Evolutionary conservation across 441 rosid genomes (phyloP).

Genomic region (Gossypium trilobum): DNA sequence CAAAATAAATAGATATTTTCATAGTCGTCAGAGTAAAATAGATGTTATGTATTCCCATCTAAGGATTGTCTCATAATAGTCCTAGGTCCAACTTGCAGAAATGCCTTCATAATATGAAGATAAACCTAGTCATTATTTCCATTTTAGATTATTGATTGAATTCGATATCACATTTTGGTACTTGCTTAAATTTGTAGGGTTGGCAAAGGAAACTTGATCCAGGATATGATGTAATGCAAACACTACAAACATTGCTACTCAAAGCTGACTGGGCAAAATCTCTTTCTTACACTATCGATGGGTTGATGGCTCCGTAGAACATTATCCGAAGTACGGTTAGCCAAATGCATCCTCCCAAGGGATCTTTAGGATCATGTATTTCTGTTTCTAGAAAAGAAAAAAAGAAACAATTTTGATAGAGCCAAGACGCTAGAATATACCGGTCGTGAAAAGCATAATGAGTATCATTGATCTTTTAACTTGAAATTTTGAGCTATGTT

Average conservation of each 20-base stretch:
- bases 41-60: not conserved
- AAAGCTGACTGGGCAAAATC: slow-evolving; percentile 95
- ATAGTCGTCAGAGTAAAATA: not conserved
- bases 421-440: slow-evolving; percentile 22
- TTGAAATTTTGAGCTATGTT: slow-evolving; percentile 5
- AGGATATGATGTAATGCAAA: slow-evolving; percentile 79
- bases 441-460: slow-evolving; percentile 25
- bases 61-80: not conserved
- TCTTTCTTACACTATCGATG: slow-evolving; percentile 89
- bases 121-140: not conserved
- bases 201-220: slow-evolving; percentile 99
- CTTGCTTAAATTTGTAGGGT: slow-evolving; percentile 45
- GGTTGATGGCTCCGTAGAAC: slow-evolving; percentile 84
- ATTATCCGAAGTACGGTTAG: slow-evolving; percentile 6
- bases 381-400: slow-evolving; percentile 17
- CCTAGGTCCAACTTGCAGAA: not conserved
- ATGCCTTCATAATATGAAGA: not conserved
- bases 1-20: not conserved
- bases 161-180: slow-evolving; percentile 1
- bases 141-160: slow-evolving; percentile 1
- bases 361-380: not conserved
- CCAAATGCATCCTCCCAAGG: not conserved
- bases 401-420: slow-evolving; percentile 36
- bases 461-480: not conserved
- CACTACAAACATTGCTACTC: slow-evolving; percentile 76